Evolutionary conservation across 1,284 basidiomycete genomes (phyloP).

Genomic region (Salmacisia buchloeana): DNA sequence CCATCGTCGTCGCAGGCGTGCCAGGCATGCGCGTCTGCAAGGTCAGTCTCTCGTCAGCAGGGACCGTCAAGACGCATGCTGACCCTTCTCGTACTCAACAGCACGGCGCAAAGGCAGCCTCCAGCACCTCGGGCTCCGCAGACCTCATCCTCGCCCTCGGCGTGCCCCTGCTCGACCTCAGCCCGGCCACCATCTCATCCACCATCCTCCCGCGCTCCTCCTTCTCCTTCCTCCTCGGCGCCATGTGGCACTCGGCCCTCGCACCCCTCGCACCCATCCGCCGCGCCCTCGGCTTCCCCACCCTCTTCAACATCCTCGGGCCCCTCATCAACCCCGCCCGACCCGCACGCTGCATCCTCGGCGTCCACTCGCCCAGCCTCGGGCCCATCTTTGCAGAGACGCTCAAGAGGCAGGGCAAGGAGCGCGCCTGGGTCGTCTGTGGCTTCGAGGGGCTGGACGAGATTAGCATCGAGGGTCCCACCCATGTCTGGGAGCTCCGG

Average conservation of each 20-base stretch:
- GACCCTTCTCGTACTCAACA: constrained; percentile 44
- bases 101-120: constrained; percentile 91
- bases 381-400: constrained; percentile 77
- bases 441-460: constrained; percentile 89
- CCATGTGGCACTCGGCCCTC: constrained; percentile 84
- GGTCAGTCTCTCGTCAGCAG: constrained; percentile 55
- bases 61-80: neutral
- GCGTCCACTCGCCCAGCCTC: constrained; percentile 78
- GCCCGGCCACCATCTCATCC: constrained; percentile 55
- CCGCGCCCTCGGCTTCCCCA: constrained; percentile 83
- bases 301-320: constrained; percentile 93
- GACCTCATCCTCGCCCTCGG: constrained; percentile 82
- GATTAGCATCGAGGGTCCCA: constrained; percentile 79
- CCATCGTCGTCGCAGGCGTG: constrained; percentile 86
- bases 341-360: constrained; percentile 75
- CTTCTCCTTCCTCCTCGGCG: constrained; percentile 88
- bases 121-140: constrained; percentile 88
- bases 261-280: constrained; percentile 79
- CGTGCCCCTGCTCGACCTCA: constrained; percentile 67
- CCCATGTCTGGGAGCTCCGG: constrained; percentile 57
- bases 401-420: constrained; percentile 56
- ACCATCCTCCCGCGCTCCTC: constrained; percentile 52
- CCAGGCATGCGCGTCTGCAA: constrained; percentile 82
- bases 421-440: constrained; percentile 85
- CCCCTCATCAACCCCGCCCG: constrained; percentile 87